phyloP scores from a whole-genome alignment of 768 basidiomycete genomes.

The Cubamyces sp. region DNA sequence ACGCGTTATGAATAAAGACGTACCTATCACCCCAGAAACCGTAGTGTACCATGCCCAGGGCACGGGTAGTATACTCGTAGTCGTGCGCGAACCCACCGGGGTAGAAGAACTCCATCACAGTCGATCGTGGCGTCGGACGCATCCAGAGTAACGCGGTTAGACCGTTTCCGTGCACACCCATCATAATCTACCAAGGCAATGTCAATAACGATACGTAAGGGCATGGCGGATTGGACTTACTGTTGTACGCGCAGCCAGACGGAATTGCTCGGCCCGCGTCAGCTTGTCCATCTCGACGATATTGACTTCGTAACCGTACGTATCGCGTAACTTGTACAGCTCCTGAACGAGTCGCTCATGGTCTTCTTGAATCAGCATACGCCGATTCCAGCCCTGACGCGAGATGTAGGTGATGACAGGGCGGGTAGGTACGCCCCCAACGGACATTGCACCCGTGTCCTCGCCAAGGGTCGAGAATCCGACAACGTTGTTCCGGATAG shows the following conservation, averaged over 20 bases:
- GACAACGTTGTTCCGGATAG: conserved; percentile 73
- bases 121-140: conserved; percentile 79
- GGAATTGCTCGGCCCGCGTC: conserved; percentile 77
- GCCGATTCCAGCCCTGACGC: conserved; percentile 84
- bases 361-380: conserved; percentile 76
- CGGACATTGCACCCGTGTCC: conserved; percentile 46
- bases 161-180: conserved; percentile 94
- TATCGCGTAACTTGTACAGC: conserved; percentile 67
- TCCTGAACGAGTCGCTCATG: conserved; percentile 81
- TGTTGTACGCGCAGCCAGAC: conserved; percentile 82
- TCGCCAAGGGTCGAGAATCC: conserved; percentile 62
- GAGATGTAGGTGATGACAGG: conserved; percentile 94
- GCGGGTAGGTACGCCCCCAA: conserved; percentile 40
- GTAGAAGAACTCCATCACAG: conserved; percentile 93
- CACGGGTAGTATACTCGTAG: conserved; percentile 81
- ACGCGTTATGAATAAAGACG: conserved; percentile 27
- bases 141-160: conserved; percentile 91
- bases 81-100: conserved; percentile 84
- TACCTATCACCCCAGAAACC: conserved; percentile 83
- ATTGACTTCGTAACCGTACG: conserved; percentile 85
- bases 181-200: conserved; percentile 70
- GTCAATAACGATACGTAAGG: conserved; percentile 3
- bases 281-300: conserved; percentile 85
- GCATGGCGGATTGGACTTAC: conserved; percentile 46
- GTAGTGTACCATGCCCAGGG: conserved; percentile 81